phyloP scores from a whole-genome alignment of 1,284 basidiomycete species.

The Vanrija sp. region DNA sequence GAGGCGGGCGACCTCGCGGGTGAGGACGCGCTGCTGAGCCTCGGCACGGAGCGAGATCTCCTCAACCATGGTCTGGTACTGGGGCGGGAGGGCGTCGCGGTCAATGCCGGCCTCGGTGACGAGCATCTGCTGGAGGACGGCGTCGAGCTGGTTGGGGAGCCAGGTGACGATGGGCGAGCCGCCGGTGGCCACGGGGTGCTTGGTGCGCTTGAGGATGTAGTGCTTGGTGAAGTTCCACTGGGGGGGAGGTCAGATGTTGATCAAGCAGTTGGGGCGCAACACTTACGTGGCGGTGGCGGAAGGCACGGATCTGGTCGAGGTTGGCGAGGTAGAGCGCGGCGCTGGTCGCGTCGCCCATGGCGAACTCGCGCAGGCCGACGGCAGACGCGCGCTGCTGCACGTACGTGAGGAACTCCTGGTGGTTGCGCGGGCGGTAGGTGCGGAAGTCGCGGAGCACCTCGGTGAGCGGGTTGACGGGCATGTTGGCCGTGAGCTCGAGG shows the following conservation, averaged over 20 bases:
- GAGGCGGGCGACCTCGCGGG: constrained; percentile 15
- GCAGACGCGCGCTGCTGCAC: constrained; percentile 15
- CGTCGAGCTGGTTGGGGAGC: constrained; percentile 21
- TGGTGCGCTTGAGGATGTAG: constrained; percentile 12
- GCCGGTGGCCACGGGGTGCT: constrained; percentile 19
- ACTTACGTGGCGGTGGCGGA: constrained; percentile 21
- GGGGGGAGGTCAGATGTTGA: background rate
- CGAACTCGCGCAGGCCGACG: constrained; percentile 15
- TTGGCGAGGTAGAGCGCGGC: constrained; percentile 18
- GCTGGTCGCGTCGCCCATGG: constrained; percentile 10
- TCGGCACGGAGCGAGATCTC: constrained; percentile 18
- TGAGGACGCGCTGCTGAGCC: constrained; percentile 20
- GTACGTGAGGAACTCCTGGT: constrained; percentile 19
- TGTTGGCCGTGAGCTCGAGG: constrained; percentile 17
- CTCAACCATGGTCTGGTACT: constrained; percentile 13
- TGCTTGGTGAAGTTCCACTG: constrained; percentile 12
- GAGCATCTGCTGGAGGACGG: constrained; percentile 12
- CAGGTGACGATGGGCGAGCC: constrained; percentile 17
- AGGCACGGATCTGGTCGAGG: constrained; percentile 22
- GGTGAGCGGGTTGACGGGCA: constrained; percentile 20
- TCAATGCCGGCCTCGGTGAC: constrained; percentile 12
- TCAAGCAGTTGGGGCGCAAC: background rate
- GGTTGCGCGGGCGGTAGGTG: constrained; percentile 21
- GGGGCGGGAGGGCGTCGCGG: constrained; percentile 11
- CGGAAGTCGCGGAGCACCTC: constrained; percentile 21